These are phyloP conservation scores for Ophiostoma himal-ulmi DNA, from an alignment of 2,329 filamentous ascomycete species.

Conservation along the genomic window DNA sequence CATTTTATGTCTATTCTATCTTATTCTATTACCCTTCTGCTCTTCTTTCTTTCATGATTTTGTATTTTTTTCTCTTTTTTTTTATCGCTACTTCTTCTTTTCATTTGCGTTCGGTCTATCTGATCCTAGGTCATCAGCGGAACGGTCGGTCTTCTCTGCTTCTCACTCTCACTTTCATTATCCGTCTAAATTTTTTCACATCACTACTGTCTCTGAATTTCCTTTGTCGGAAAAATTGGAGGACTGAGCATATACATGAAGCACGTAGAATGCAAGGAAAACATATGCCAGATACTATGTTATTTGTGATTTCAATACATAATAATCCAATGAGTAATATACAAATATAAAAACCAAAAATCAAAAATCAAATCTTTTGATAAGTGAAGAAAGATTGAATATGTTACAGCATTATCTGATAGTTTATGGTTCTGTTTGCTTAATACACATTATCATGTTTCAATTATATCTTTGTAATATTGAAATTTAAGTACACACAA, in stretches of 20 bases:
- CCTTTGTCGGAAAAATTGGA: background rate
- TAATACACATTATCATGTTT: no score
- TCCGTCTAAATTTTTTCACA: background rate
- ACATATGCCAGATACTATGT: background rate
- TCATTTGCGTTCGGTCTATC: background rate
- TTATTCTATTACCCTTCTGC: background rate
- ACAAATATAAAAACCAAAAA: background rate
- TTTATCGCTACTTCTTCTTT: background rate
- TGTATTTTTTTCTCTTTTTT: background rate
- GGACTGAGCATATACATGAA: background rate
- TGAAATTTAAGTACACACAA: no score
- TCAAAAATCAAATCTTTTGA: background rate
- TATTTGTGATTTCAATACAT: background rate
- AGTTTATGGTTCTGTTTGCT: no score
- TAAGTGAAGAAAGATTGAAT: no score
- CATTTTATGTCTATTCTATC: background rate
- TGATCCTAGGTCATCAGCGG: background rate
- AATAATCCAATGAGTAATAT: background rate
- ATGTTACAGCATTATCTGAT: no score
- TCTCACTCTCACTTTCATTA: background rate
- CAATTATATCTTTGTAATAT: no score
- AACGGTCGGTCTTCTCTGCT: background rate
- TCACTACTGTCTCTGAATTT: background rate
- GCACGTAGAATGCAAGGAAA: background rate
- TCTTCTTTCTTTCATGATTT: background rate